These are phyloP conservation scores for Immersiporthe knoxdaviesiana DNA, from an alignment of 2,329 filamentous ascomycete genomes.

Conservation along the genomic window DNA sequence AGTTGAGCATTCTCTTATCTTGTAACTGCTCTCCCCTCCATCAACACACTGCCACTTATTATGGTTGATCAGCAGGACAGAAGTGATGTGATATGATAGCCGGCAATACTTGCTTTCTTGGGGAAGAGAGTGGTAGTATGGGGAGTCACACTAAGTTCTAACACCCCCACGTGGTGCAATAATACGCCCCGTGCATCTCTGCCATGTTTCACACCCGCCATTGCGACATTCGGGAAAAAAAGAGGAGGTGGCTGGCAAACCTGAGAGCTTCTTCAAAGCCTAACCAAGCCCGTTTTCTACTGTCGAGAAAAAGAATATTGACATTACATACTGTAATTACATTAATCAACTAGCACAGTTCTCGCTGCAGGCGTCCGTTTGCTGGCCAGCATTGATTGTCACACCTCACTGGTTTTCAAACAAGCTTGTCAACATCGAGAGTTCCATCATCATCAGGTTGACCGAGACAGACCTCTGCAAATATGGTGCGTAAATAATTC, in stretches of 20 bases:
- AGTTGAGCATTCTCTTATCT: no score
- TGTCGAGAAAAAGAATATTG: no score
- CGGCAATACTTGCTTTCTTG: background rate
- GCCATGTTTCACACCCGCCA: constrained; percentile 2
- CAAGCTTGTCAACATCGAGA: background rate
- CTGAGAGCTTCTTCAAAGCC: background rate
- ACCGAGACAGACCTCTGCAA: background rate
- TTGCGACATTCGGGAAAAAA: background rate
- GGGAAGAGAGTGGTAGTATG: background rate
- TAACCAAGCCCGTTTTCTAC: no score
- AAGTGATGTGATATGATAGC: background rate
- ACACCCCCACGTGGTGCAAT: background rate
- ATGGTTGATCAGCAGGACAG: background rate
- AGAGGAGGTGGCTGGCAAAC: background rate
- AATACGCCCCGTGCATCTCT: background rate
- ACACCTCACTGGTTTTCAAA: background rate
- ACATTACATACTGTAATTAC: no score
- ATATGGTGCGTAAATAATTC: background rate
- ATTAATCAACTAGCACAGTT: no score
- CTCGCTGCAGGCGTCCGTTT: background rate
- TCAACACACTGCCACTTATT: no score
- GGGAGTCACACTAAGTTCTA: background rate
- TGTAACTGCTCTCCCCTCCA: no score
- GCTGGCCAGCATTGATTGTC: background rate
- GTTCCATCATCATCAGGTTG: background rate